Percentiles rank a stretch among this genome's conserved stretches.
These are phyloP conservation scores for Cyphellophora europaea DNA, from an alignment of 2,329 filamentous ascomycete genomes.

Conservation along the genomic window DNA sequence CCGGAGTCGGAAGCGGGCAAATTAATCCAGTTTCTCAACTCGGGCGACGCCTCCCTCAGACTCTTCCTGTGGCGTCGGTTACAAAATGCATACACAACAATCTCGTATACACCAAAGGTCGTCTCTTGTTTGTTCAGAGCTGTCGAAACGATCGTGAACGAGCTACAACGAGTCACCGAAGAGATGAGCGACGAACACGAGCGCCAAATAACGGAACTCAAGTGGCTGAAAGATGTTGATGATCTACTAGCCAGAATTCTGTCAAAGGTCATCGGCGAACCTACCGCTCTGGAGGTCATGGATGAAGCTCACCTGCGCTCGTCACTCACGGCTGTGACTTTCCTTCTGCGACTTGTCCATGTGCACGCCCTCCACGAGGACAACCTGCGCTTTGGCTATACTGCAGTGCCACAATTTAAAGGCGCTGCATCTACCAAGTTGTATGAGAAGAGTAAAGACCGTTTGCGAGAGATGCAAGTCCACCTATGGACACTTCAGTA, in stretches of 20 bases:
- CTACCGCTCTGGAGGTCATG: slow-evolving; percentile 69
- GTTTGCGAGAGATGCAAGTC: slow-evolving; percentile 77
- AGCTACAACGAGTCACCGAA: slow-evolving; percentile 54
- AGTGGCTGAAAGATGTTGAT: slow-evolving; percentile 69
- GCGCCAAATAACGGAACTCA: slow-evolving; percentile 62
- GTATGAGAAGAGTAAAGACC: slow-evolving; percentile 48
- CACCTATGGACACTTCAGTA: slow-evolving; percentile 85
- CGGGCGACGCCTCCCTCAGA: slow-evolving; percentile 71
- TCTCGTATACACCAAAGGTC: slow-evolving; percentile 78
- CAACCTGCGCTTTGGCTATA: slow-evolving; percentile 68
- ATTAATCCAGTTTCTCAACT: slow-evolving; percentile 75
- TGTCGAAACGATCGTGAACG: slow-evolving; percentile 70
- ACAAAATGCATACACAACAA: slow-evolving; percentile 77
- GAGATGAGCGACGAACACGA: slow-evolving; percentile 43
- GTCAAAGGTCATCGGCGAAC: slow-evolving; percentile 58
- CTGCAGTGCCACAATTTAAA: slow-evolving; percentile 49
- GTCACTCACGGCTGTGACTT: slow-evolving; percentile 62
- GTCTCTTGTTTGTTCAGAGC: slow-evolving; percentile 79
- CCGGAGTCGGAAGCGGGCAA: slow-evolving; percentile 42
- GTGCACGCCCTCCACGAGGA: slow-evolving; percentile 76
- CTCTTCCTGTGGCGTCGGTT: slow-evolving; percentile 85
- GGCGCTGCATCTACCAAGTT: slow-evolving; percentile 33
- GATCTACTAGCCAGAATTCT: slow-evolving; percentile 65
- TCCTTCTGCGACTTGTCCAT: slow-evolving; percentile 66
- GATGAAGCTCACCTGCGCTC: slow-evolving; percentile 68